phyloP scores from a whole-genome alignment of 2,329 filamentous ascomycete genomes.

The Penicillium expansum region DNA sequence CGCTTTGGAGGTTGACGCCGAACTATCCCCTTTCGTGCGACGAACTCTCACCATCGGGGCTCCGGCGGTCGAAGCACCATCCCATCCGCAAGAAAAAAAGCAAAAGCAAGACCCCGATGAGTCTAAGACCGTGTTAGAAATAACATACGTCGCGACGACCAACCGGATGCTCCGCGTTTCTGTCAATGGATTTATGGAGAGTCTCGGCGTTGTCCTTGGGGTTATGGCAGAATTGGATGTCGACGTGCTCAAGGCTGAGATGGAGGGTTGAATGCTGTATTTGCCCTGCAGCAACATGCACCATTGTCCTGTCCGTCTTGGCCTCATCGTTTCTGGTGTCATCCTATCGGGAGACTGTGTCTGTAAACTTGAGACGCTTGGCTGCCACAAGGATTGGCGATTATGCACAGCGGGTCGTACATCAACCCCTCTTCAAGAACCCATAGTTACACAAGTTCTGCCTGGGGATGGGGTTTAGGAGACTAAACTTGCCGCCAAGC shows the following conservation, averaged over 20 bases:
- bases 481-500: slow-evolving; percentile 17
- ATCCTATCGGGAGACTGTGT: neutral
- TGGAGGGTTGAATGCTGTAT: slow-evolving; percentile 21
- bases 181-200: slow-evolving; percentile 96
- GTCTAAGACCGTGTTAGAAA: slow-evolving; percentile 59
- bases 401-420: slow-evolving; percentile 6
- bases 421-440: slow-evolving; percentile 6
- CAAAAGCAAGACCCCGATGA: slow-evolving; percentile 30
- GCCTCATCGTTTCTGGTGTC: neutral
- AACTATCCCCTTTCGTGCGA: slow-evolving; percentile 79
- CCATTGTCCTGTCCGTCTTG: slow-evolving; percentile 3
- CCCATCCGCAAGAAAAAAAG: slow-evolving; percentile 26
- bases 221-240: slow-evolving; percentile 89
- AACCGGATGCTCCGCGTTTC: slow-evolving; percentile 96
- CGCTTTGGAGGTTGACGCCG: slow-evolving; percentile 78
- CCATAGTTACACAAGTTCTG: slow-evolving; percentile 4
- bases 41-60: slow-evolving; percentile 63
- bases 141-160: slow-evolving; percentile 81
- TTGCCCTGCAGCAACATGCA: neutral
- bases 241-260: slow-evolving; percentile 63
- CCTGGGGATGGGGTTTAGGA: slow-evolving; percentile 1
- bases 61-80: slow-evolving; percentile 17
- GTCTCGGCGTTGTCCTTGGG: slow-evolving; percentile 74
- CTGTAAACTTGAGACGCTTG: neutral
- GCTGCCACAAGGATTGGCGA: slow-evolving; percentile 4